Evolutionary conservation across 768 basidiomycete species (phyloP), one percentile per base, ranked within the genome.

Genomic region (Macrolepiota albuminosa): DNA sequence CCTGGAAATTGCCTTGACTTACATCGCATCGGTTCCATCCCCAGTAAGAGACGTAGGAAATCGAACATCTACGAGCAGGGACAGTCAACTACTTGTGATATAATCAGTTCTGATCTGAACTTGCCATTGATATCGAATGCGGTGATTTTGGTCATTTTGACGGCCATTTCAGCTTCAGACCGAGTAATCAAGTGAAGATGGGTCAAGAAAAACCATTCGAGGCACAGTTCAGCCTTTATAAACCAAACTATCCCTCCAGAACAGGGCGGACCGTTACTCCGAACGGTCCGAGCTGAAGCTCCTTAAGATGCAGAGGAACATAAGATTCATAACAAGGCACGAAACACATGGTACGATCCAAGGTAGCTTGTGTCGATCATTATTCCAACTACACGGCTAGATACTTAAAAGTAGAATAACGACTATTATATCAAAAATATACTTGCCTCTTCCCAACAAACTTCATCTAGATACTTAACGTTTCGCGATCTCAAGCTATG

Each of bases 11-110:
- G 36, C 42, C 16, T 34, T n/a, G 39, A 68, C 79, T 65, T 68
- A 90, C 92, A 95, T 96, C 8, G 94, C 94, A 78, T 97, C 94
- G 34, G 93, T 89, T 6, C 95, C 94, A 79, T 95, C 94, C 31
- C 93, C 93, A 9, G 89, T 86, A 47, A 95, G 73, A 24, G 91
- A 93, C 10, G 94, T 97, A 10, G 94, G 94, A 75, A 95, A 97
- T 47, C 94, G 88, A 54, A 96, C 84, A 76, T 95, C 93, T 94
- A 50, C 33, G 48, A 60, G 2, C 45, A 21, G 42, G 40, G 40
- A 51, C 6, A n/a, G 49, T 43, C 45, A 59, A 34, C 24, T 42
- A 53, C 34, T 29, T 24, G 14, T 49, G 33, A 13, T 21, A 24
- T 13, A n/a, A 18, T 54, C 34, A 1, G 21, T 29, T 8, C 34